phyloP scores from a whole-genome alignment of 2,329 filamentous ascomycete species.

The Hypoxylon sp. region DNA sequence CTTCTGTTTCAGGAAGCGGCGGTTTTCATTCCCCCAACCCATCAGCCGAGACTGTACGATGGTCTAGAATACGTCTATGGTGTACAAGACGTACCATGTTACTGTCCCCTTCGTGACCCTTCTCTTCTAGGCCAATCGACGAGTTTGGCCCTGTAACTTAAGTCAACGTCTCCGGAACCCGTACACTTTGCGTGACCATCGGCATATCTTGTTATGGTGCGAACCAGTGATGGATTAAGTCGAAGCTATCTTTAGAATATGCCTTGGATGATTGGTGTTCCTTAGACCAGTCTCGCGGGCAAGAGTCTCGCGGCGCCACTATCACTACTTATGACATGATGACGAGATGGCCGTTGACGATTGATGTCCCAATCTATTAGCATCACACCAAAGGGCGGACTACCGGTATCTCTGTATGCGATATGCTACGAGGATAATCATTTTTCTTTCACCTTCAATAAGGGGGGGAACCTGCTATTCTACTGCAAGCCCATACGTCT shows the following conservation, averaged over 20 bases:
- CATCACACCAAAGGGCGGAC: not conserved
- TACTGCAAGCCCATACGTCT: not conserved
- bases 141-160: not conserved
- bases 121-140: not conserved
- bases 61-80: constrained; percentile 5
- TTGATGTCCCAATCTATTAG: not conserved
- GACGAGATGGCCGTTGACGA: not conserved
- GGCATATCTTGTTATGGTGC: not conserved
- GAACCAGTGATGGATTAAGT: not conserved
- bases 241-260: not conserved
- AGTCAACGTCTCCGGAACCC: not conserved
- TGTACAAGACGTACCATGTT: constrained; percentile 18
- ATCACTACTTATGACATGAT: constrained; percentile 1
- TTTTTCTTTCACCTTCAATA: not conserved
- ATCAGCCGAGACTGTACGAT: constrained; percentile 12
- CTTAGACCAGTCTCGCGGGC: not conserved
- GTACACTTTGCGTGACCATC: not conserved
- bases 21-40: constrained; percentile 16
- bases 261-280: not conserved
- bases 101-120: not conserved
- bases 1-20: constrained; percentile 4
- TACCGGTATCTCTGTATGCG: not conserved
- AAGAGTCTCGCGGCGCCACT: constrained; percentile 6
- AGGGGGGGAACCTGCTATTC: not conserved
- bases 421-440: not conserved